Base-by-base conservation (phyloP, 306 rosid species). In the Aeschynomene evenia region DNA sequence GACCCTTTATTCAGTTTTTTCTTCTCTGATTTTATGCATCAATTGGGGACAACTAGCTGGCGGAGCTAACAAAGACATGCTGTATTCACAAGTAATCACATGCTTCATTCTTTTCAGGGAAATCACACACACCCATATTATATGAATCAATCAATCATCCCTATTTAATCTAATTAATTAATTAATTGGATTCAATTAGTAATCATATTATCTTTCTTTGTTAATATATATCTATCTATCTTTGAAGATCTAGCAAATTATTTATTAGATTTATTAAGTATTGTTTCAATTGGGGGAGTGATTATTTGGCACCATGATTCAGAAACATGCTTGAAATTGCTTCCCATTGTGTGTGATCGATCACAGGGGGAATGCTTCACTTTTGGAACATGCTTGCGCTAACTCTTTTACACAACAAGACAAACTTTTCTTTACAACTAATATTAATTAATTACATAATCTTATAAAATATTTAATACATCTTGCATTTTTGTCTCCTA, bases 11-110 rank as follows among this genome's bases (percentile, higher is more conserved):
- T 54, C 57, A 60, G 24, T 46, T 60, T 40, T 42, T 21, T 77
- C 72, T 70, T 65, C 24, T 28, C 28, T 5, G 7, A 5, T 7
- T 63, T 9, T 64, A 9, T 57, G 78, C 28, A 53, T 73, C 16
- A 0, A 71, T n/a, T n/a, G 84, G 80, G 68, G 74, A 74, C 80
- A 80, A 56, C 16, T 67, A 75, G 84, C 81, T 79, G 86, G 84
- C 86, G 45, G 66, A 67, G 71, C 79, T 26, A 82, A 48, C 79
- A 2, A 29, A 67, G 77, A 75, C 74, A 71, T 82, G 84, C 84
- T 79, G 86, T 66, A 71, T 68, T 62, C 74, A 67, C 79, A 79
- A 74, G 78, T 42, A 4, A 74, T 71, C 86, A 82, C 86, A 75
- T 79, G 86, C 83, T 68, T 28, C 9, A 37, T 65, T 71, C 9